A percentile compares a stretch with the other conserved stretches of the same genome.
phyloP scores from a whole-genome alignment of 1,139 yeast genomes.

The Fermentozyma sake region DNA sequence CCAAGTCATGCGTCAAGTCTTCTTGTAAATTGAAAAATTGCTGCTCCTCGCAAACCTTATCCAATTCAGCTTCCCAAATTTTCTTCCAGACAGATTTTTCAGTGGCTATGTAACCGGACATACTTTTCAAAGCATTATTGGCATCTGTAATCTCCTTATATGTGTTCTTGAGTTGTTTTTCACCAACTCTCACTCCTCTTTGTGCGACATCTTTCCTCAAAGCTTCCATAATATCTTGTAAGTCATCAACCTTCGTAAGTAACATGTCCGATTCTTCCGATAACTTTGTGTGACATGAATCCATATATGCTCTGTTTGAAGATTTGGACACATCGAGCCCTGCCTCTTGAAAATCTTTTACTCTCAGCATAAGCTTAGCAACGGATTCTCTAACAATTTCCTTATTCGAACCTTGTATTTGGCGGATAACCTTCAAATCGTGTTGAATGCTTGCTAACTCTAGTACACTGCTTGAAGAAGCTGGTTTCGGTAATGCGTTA shows the following conservation, averaged over 20 bases:
- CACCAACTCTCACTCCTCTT: slow-evolving; percentile 81
- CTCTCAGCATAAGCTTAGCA: slow-evolving; percentile 38
- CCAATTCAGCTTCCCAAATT: slow-evolving; percentile 89
- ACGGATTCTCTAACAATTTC: slow-evolving; percentile 41
- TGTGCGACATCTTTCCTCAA: slow-evolving; percentile 88
- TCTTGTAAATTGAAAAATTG: slow-evolving; percentile 88
- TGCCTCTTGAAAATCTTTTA: slow-evolving; percentile 45
- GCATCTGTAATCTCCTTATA: slow-evolving; percentile 63
- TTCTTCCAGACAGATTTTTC: slow-evolving; percentile 88
- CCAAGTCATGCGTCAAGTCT: slow-evolving; percentile 73
- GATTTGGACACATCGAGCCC: slow-evolving; percentile 41
- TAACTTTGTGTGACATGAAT: slow-evolving; percentile 65
- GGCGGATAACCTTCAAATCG: slow-evolving; percentile 63
- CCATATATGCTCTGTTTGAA: slow-evolving; percentile 67
- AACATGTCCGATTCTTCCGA: slow-evolving; percentile 74
- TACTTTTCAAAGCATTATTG: slow-evolving; percentile 41
- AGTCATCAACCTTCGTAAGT: slow-evolving; percentile 79
- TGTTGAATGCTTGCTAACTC: slow-evolving; percentile 41
- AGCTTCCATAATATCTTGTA: slow-evolving; percentile 89
- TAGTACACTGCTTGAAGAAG: slow-evolving; percentile 1
- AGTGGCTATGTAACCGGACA: slow-evolving; percentile 57
- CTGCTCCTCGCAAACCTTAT: slow-evolving; percentile 89
- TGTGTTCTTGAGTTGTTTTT: slow-evolving; percentile 66
- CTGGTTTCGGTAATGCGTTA: background rate
- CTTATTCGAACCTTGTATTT: slow-evolving; percentile 48